Evolutionary conservation across 1,284 basidiomycete species (phyloP), one percentile per base, ranked within the genome.

Genomic region (Ustilago crameri): DNA sequence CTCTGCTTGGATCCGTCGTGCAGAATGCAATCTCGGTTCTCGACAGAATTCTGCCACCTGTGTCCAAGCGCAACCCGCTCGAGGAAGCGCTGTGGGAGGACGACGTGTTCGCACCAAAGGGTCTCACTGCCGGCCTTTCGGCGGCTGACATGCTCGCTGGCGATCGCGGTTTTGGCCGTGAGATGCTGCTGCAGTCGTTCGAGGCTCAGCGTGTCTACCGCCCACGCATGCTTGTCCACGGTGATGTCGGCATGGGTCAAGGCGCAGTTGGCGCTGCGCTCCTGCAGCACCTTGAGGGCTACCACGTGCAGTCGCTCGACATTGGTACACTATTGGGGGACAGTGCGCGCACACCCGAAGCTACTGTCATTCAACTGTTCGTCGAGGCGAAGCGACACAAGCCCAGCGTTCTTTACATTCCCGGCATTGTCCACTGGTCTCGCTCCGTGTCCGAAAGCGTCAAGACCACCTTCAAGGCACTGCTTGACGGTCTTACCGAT

Each of bases 321-420:
- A 87, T 98, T 12, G 94, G 92, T 9, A 90, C 90, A 0, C 84
- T 99, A 43, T 87, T 98, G 85, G 88, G 92, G 48, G 95, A 98
- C 84, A 93, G 94, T 0, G 90, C 92, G 0, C 86, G 93, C 77
- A 93, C 93, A 3, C 86, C 90, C 3, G 96, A 99, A 85, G 92
- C 95, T 1, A 90, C 92, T 2, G 90, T 97, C 56, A 93, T 98
- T 2, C 95, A 98, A 76, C 87, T 97, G n/a, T 98, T 98, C 78
- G 88, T 95, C 18, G 96, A 99, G 83, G 96, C 96, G 0, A 98
- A 97, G 83, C 90, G 96, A 27, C 93, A 97, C 82, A 95, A 97
- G 78, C 96, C 96, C 0, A 95, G 93, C 0, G 90, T 98, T 41
- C 88, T 98, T 48, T 98, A 94, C 84, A 93, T 98, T 45, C 96